phyloP scores from a whole-genome alignment of 352 stramenopile genomes.

The Pythium oligandrum region DNA sequence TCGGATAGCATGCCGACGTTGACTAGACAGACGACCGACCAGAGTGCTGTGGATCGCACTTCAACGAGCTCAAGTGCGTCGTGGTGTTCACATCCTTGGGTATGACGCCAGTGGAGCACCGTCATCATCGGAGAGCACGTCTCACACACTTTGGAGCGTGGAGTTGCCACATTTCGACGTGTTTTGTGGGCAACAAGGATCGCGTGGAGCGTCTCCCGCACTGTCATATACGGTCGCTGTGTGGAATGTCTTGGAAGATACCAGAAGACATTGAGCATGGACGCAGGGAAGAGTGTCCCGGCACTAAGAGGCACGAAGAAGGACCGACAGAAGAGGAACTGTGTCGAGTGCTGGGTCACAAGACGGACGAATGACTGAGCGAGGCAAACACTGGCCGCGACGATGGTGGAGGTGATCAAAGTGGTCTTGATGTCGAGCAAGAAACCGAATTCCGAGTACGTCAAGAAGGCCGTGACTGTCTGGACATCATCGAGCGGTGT shows the following conservation, averaged over 20 bases:
- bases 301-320: conserved; percentile 17
- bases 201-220: not conserved
- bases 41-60: conserved; percentile 7
- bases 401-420: not conserved
- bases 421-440: conserved; percentile 9
- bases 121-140: not conserved
- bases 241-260: not conserved
- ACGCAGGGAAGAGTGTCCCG: conserved; percentile 6
- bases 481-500: conserved; percentile 1
- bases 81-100: conserved; percentile 3
- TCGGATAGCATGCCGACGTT: conserved; percentile 15
- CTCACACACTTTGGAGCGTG: conserved; percentile 1
- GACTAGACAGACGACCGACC: conserved; percentile 14
- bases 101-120: conserved; percentile 1
- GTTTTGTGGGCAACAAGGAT: not conserved
- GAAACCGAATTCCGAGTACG: conserved; percentile 13
- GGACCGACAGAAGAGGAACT: conserved; percentile 9
- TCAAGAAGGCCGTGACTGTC: not conserved
- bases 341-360: not conserved
- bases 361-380: conserved; percentile 1
- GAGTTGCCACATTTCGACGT: not conserved
- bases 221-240: not conserved
- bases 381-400: not conserved
- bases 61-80: conserved; percentile 13
- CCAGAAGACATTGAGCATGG: conserved; percentile 19